Conservation (phyloP, 2,329 filamentous ascomycete species). For the Zymoseptoria tritici region DNA sequence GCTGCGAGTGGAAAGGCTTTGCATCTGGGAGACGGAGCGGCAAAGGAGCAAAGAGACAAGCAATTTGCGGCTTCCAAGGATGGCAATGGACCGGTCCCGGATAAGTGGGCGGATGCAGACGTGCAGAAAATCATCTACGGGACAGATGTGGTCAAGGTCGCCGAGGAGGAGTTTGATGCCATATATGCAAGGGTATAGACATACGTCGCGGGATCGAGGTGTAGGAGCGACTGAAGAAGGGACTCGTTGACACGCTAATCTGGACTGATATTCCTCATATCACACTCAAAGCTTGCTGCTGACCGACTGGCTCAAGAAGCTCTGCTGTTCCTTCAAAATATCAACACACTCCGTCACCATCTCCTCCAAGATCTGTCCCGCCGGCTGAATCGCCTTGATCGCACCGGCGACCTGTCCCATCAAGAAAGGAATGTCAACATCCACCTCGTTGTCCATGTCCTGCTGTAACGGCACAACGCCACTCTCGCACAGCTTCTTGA, state of each 20-base stretch:
- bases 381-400: conserved; percentile 71
- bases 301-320: conserved; percentile 46
- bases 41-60: conserved; percentile 52
- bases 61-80: conserved; percentile 40
- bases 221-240: too few species aligned
- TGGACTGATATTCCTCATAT: not conserved
- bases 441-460: conserved; percentile 74
- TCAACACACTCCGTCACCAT: conserved; percentile 75
- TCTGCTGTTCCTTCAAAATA: conserved; percentile 55
- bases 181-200: conserved; percentile 24
- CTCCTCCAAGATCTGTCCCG: conserved; percentile 74
- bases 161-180: conserved; percentile 37
- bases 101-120: conserved; percentile 48
- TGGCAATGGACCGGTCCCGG: conserved; percentile 37
- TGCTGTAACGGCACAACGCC: conserved; percentile 75
- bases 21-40: conserved; percentile 52
- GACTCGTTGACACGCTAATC: not conserved
- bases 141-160: conserved; percentile 38
- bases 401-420: conserved; percentile 90
- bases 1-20: conserved; percentile 47
- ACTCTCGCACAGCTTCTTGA: conserved; percentile 64
- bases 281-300: conserved; percentile 35
- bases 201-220: not conserved
- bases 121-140: conserved; percentile 45
- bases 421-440: conserved; percentile 77